Conservation (phyloP, 768 basidiomycete genomes). For the Tricholoma sp. region DNA sequence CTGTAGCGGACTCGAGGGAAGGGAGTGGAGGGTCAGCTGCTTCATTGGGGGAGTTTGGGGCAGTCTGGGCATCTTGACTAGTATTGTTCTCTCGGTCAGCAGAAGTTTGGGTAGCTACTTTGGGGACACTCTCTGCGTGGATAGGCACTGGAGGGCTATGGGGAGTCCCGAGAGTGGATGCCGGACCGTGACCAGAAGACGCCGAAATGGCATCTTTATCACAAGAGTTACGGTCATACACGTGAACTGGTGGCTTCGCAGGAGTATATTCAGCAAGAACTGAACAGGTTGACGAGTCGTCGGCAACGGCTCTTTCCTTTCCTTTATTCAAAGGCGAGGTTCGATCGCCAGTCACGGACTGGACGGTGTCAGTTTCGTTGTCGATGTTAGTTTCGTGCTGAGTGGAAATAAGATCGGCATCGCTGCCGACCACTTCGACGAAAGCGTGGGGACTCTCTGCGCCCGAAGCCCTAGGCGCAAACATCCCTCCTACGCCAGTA, state of each 20-base stretch:
- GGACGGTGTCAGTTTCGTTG: conserved; percentile 25
- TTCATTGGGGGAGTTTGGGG: background rate
- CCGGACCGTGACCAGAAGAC: conserved; percentile 4
- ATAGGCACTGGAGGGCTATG: conserved; percentile 5
- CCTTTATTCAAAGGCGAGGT: conserved; percentile 36
- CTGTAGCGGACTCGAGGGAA: conserved; percentile 30
- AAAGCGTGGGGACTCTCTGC: conserved; percentile 53
- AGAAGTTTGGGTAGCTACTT: conserved; percentile 15
- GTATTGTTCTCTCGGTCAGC: conserved; percentile 2
- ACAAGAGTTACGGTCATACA: conserved; percentile 34
- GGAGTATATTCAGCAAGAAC: conserved; percentile 39
- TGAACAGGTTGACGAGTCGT: conserved; percentile 34
- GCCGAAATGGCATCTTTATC: conserved; percentile 1
- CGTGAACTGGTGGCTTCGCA: conserved; percentile 58
- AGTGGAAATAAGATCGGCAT: conserved; percentile 22
- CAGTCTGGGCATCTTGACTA: background rate
- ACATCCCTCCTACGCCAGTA: conserved; percentile 32
- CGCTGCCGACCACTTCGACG: conserved; percentile 49
- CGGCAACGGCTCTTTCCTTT: conserved; percentile 39
- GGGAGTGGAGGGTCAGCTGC: conserved; percentile 48
- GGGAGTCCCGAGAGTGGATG: conserved; percentile 1
- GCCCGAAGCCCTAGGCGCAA: conserved; percentile 23
- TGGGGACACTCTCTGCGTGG: conserved; percentile 34
- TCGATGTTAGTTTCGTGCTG: conserved; percentile 19
- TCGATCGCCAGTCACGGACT: conserved; percentile 13